Conservation (phyloP, 306 rosid genomes). For the Begonia loranthoides region DNA sequence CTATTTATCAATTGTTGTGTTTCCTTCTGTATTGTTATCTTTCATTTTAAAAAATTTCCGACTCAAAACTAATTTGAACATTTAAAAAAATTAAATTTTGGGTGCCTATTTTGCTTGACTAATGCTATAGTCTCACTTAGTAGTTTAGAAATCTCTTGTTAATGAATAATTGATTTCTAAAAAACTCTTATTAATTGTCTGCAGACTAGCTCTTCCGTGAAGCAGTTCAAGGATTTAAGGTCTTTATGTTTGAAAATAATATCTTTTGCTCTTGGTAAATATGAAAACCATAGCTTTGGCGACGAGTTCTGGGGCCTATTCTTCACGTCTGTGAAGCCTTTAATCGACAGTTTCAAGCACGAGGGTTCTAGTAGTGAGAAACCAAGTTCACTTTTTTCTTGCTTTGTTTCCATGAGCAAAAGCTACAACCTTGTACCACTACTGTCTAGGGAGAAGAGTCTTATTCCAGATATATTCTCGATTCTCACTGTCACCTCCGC, state of each 20-base stretch:
- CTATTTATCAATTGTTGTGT: no score
- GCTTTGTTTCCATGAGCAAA: conserved; percentile 83
- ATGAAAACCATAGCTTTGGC: conserved; percentile 59
- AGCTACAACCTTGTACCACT: conserved; percentile 47
- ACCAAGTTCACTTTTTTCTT: conserved; percentile 83
- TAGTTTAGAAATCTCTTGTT: no score
- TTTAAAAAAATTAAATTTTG: no score
- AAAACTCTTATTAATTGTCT: neutral
- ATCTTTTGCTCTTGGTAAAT: conserved; percentile 50
- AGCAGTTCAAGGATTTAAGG: conserved; percentile 84
- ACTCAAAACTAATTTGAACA: no score
- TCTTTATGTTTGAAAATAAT: conserved; percentile 71
- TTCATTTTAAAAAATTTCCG: no score
- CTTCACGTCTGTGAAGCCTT: conserved; percentile 53
- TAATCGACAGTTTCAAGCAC: conserved; percentile 57
- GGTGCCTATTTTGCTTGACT: no score
- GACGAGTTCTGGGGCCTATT: conserved; percentile 65
- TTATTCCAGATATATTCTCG: conserved; percentile 73
- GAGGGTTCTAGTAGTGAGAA: conserved; percentile 87
- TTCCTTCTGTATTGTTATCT: no score
- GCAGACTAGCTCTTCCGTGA: conserved; percentile 36
- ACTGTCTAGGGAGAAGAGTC: conserved; percentile 44
- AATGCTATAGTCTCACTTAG: no score
- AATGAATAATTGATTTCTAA: no score
- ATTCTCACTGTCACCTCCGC: conserved; percentile 47